phyloP scores from a whole-genome alignment of 768 basidiomycete genomes.

The Dictyophora rubrovolvata region DNA sequence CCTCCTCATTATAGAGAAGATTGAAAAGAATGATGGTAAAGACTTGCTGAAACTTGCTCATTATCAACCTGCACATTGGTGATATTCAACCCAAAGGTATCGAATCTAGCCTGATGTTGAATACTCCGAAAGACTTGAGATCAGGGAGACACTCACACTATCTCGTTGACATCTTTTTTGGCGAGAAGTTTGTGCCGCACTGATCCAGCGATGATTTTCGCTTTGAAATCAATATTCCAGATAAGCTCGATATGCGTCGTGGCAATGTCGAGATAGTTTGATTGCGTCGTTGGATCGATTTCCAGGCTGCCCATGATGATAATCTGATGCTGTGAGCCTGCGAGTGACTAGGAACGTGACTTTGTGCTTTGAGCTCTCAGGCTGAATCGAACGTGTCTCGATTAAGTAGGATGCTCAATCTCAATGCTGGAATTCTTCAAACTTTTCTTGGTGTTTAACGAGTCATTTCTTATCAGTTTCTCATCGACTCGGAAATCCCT shows the following conservation, averaged over 20 bases:
- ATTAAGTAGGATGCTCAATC: too few species aligned
- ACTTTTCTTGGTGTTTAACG: too few species aligned
- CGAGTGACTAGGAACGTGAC: too few species aligned
- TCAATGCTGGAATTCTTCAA: too few species aligned
- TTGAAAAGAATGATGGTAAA: slow-evolving; percentile 22
- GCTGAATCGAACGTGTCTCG: too few species aligned
- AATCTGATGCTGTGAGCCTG: too few species aligned
- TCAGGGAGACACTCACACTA: slow-evolving; percentile 38
- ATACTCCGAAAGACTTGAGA: background rate
- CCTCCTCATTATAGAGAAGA: background rate
- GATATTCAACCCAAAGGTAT: slow-evolving; percentile 63
- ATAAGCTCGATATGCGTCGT: slow-evolving; percentile 62
- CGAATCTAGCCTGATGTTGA: slow-evolving; percentile 38
- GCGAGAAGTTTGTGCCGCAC: slow-evolving; percentile 54
- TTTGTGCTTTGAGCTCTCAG: too few species aligned
- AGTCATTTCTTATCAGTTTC: too few species aligned
- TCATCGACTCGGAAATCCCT: too few species aligned
- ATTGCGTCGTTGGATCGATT: slow-evolving; percentile 64
- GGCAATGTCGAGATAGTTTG: slow-evolving; percentile 63
- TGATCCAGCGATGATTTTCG: slow-evolving; percentile 50
- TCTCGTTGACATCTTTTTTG: slow-evolving; percentile 43
- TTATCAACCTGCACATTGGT: slow-evolving; percentile 37
- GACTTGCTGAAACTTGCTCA: slow-evolving; percentile 34
- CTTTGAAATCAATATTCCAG: slow-evolving; percentile 69
- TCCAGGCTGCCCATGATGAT: background rate